Conservation (phyloP, 768 basidiomycete species). For the Rubroboletus pulcherrimus region DNA sequence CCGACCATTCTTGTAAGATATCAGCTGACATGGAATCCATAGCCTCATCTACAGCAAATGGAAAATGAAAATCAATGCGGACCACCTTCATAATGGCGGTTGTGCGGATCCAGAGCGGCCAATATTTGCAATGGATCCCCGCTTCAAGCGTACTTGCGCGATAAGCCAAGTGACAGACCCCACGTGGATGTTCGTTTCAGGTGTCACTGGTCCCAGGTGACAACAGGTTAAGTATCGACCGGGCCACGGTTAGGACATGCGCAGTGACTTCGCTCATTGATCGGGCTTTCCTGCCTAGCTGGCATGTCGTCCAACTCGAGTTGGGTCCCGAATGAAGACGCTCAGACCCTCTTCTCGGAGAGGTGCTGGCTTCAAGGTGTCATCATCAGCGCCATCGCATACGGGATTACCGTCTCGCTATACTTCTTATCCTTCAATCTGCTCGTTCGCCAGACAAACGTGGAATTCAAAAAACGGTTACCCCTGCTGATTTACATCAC, state of each 20-base stretch:
- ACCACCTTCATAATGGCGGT: too few relatives aligned
- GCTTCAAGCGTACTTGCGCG: neutral
- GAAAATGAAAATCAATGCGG: too few relatives aligned
- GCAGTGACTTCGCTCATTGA: neutral
- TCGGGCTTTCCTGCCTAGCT: neutral
- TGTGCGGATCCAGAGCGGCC: too few relatives aligned
- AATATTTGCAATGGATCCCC: too few relatives aligned
- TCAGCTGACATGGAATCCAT: too few relatives aligned
- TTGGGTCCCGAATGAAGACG: slow-evolving; percentile 13
- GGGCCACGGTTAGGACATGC: too few relatives aligned
- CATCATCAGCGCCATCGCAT: slow-evolving; percentile 6
- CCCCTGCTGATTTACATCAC: slow-evolving; percentile 8
- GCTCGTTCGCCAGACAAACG: neutral
- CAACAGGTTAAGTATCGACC: neutral
- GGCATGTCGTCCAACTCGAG: slow-evolving; percentile 16
- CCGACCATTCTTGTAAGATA: too few relatives aligned
- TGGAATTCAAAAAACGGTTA: slow-evolving; percentile 1
- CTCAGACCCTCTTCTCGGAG: slow-evolving; percentile 17
- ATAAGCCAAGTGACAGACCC: neutral
- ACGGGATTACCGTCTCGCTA: slow-evolving; percentile 5
- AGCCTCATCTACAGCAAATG: too few relatives aligned
- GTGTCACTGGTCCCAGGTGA: neutral
- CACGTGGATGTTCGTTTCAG: neutral
- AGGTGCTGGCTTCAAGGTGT: slow-evolving; percentile 19
- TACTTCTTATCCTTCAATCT: slow-evolving; percentile 10